These are phyloP conservation scores for Bombardia bombarda DNA, from an alignment of 495 filamentous ascomycete genomes.

Conservation along the genomic window DNA sequence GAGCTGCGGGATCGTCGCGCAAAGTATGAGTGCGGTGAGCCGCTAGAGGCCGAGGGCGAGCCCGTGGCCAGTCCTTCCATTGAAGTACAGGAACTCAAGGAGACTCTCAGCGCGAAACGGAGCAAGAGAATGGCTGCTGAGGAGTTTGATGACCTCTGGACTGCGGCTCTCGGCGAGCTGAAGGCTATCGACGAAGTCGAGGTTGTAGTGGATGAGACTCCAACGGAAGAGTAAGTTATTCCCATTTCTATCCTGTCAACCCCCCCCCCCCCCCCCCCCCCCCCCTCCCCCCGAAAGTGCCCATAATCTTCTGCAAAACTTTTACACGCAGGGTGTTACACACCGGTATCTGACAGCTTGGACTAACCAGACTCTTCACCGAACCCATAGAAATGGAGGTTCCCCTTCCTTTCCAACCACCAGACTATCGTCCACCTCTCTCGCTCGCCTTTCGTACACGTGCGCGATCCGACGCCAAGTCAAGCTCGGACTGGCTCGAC, in stretches of 20 bases:
- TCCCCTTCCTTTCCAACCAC: conserved; percentile 45
- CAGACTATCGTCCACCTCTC: conserved; percentile 61
- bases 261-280: neutral
- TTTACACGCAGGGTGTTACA: conserved; percentile 3
- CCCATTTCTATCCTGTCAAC: too few relatives aligned
- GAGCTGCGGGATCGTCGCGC: conserved; percentile 79
- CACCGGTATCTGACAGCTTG: conserved; percentile 29
- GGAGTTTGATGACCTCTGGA: conserved; percentile 92
- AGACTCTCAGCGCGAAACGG: conserved; percentile 61
- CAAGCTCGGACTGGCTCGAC: conserved; percentile 83
- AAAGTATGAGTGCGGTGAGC: conserved; percentile 81
- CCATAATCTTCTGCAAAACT: neutral
- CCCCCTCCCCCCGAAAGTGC: neutral
- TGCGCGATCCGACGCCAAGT: conserved; percentile 85
- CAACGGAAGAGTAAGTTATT: conserved; percentile 59
- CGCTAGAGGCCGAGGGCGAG: conserved; percentile 53
- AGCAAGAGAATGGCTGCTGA: conserved; percentile 70
- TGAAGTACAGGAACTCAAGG: conserved; percentile 67
- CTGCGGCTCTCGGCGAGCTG: conserved; percentile 78
- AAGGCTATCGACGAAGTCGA: conserved; percentile 73
- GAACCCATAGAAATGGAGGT: conserved; percentile 64
- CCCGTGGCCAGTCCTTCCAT: conserved; percentile 54
- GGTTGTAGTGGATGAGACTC: conserved; percentile 46
- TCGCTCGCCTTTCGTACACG: conserved; percentile 77
- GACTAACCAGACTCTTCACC: conserved; percentile 74